Evolutionary conservation across 352 stramenopile species (phyloP), one percentile per base, ranked within the genome.

Genomic region (Phytopythium chamaehyphon): DNA sequence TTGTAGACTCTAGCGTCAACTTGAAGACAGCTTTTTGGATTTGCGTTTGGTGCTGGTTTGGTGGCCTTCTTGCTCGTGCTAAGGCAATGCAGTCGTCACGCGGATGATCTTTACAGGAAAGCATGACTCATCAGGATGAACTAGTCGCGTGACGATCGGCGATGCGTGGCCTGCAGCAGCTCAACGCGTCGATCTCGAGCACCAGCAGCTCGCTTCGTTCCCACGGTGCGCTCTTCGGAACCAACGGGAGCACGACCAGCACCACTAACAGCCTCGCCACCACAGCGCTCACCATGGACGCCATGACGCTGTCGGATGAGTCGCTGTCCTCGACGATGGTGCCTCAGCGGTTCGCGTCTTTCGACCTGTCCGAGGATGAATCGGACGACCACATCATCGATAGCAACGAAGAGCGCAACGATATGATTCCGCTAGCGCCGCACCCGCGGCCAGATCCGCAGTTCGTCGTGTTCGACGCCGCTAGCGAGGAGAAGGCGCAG

Each of bases 101-200:
- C n/a, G n/a, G n/a, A n/a, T n/a, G n/a, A n/a, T n/a, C n/a, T n/a
- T n/a, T n/a, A n/a, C n/a, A n/a, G n/a, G n/a, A n/a, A n/a, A n/a
- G n/a, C n/a, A n/a, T n/a, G n/a, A n/a, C n/a, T n/a, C n/a, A n/a
- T 55, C 9, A 54, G 58, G 23, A 73, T 73, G 21, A 56, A 73
- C 44, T 50, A 24, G 44, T 39, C 44, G n/a, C 36, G 44, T 24
- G 3, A 22, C 26, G 44, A 50, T 26, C 44, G 3, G 44, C 44
- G n/a, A 50, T 50, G 44, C 44, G 44, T 24, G 44, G 44, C 1
- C 26, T 50, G 11, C 66, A 76, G 37, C 54, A 73, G 51, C 70
- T 61, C 40, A 67, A 70, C 46, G 60, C 76, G 47, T 85, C 73
- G 14, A 75, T 84, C 61, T 87, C 76, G n/a, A 83, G 69, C 7